Evolutionary conservation across 2,329 filamentous ascomycete species (phyloP).

Genomic region (Gaeumannomyces sp.): DNA sequence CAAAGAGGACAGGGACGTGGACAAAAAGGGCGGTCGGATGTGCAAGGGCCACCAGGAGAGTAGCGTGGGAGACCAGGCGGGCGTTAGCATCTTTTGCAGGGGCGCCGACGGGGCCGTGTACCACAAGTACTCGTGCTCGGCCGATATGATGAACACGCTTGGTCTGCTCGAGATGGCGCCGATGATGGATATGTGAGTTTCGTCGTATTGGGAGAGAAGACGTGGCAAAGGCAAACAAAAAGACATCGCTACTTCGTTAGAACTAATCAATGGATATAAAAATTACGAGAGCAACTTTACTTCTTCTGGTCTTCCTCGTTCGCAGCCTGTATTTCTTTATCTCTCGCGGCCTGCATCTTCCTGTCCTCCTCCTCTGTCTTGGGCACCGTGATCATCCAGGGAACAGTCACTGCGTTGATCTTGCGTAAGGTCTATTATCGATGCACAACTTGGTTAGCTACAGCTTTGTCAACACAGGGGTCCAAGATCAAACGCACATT

Average conservation of each 20-base stretch:
- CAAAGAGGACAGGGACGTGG: not conserved
- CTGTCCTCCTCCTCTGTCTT: constrained; percentile 29
- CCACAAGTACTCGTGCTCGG: constrained; percentile 6
- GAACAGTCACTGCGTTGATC: constrained; percentile 29
- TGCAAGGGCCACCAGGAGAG: not conserved
- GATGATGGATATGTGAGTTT: not conserved
- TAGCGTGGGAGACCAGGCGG: constrained; percentile 1
- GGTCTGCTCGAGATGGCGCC: constrained; percentile 1
- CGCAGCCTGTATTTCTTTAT: constrained; percentile 13
- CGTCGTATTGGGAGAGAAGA: not conserved
- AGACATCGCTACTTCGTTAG: not conserved
- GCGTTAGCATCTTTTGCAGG: constrained; percentile 8
- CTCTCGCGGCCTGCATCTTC: constrained; percentile 25
- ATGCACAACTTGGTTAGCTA: not conserved
- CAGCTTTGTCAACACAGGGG: not conserved
- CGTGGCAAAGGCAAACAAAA: no score
- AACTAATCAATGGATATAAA: no score
- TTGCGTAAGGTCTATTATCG: constrained; percentile 27
- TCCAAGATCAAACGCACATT: constrained; percentile 22
- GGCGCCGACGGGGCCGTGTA: constrained; percentile 3
- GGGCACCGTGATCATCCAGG: constrained; percentile 27
- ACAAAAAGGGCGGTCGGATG: not conserved
- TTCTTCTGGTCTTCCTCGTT: constrained; percentile 1
- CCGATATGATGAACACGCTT: not conserved
- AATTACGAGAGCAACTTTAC: not conserved